A percentile compares a stretch with the other conserved stretches of the same genome.
Evolutionary conservation across 2,329 filamentous ascomycete species (phyloP).

Genomic region (Thermothelomyces thermophilus): DNA sequence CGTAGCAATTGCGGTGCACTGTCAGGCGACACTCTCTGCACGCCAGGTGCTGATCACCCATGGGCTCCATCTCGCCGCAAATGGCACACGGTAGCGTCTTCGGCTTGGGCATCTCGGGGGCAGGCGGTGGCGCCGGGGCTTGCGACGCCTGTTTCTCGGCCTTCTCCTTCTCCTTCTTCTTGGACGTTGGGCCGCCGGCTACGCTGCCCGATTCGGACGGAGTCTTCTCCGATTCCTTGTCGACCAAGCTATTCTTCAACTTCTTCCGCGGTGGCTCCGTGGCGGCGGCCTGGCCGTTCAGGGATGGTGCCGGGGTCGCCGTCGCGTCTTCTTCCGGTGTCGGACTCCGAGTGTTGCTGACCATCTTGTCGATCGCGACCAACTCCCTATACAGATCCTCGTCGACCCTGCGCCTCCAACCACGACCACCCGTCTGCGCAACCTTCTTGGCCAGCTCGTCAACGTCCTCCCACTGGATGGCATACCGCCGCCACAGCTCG

Average conservation of each 20-base stretch:
- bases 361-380: conserved; percentile 56
- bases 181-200: conserved; percentile 32
- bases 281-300: conserved; percentile 21
- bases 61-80: conserved; percentile 67
- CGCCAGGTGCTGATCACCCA: conserved; percentile 64
- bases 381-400: conserved; percentile 81
- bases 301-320: background rate
- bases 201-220: conserved; percentile 40
- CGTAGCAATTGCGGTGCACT: conserved; percentile 89
- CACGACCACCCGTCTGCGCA: conserved; percentile 67
- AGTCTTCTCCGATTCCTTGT: conserved; percentile 44
- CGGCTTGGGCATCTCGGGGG: conserved; percentile 71
- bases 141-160: conserved; percentile 40
- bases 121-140: conserved; percentile 52
- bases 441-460: conserved; percentile 90
- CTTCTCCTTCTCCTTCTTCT: conserved; percentile 54
- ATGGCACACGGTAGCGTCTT: conserved; percentile 77
- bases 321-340: conserved; percentile 26
- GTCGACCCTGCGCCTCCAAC: conserved; percentile 83
- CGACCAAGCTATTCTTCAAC: conserved; percentile 48
- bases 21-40: conserved; percentile 87
- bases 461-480: conserved; percentile 88
- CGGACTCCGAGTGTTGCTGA: conserved; percentile 37
- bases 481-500: conserved; percentile 91
- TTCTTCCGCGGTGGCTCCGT: conserved; percentile 59